Conservation (phyloP, 352 stramenopile genomes). For the Phytophthora pinifolia region DNA sequence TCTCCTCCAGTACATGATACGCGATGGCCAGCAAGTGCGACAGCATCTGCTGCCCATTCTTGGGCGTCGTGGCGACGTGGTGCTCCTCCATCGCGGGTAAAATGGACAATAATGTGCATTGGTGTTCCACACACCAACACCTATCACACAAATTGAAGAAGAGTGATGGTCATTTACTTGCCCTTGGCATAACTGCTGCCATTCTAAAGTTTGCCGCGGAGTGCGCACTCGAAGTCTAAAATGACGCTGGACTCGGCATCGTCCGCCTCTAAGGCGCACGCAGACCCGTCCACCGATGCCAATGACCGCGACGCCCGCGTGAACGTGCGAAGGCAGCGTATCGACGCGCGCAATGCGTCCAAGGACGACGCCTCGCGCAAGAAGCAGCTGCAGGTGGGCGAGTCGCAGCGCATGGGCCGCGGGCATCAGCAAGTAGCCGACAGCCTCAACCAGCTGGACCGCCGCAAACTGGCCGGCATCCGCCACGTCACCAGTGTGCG, state of each 20-base stretch:
- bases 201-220: not conserved
- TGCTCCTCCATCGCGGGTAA: conserved; percentile 28
- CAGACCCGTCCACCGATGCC: conserved; percentile 27
- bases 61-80: conserved; percentile 7
- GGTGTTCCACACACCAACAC: not conserved
- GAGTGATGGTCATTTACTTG: conserved; percentile 9
- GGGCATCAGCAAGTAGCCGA: conserved; percentile 78
- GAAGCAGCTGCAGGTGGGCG: conserved; percentile 60
- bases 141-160: conserved; percentile 18
- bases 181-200: not conserved
- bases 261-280: conserved; percentile 32
- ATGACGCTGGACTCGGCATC: conserved; percentile 22
- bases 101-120: conserved; percentile 1
- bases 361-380: conserved; percentile 81
- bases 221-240: not conserved
- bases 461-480: conserved; percentile 77
- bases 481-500: conserved; percentile 91
- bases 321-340: conserved; percentile 61
- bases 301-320: conserved; percentile 69
- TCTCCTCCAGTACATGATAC: conserved; percentile 80
- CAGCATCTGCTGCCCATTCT: conserved; percentile 59
- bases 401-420: conserved; percentile 69
- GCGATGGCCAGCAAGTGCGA: conserved; percentile 71
- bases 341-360: conserved; percentile 75
- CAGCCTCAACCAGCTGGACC: conserved; percentile 76